These are phyloP conservation scores for Kodamaea restingae DNA, from an alignment of 805 yeast genomes.

Conservation along the genomic window DNA sequence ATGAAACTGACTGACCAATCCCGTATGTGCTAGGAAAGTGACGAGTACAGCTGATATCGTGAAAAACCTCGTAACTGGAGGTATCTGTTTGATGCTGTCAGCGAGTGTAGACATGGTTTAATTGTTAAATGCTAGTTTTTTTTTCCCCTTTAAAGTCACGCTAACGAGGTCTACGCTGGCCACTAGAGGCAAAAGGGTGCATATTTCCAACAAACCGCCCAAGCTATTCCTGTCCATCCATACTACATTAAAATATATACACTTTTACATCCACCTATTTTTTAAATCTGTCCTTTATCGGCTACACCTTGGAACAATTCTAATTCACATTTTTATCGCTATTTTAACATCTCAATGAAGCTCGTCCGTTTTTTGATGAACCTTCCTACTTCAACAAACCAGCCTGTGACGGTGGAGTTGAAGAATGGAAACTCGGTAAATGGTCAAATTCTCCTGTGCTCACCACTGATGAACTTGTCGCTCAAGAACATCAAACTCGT, in stretches of 20 bases:
- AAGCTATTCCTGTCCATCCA: too few species aligned
- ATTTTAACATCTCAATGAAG: slow-evolving; percentile 42
- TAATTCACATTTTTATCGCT: background rate
- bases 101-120: slow-evolving; percentile 11
- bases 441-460: slow-evolving; percentile 79
- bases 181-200: too few species aligned
- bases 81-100: slow-evolving; percentile 36
- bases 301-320: too few species aligned
- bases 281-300: too few species aligned
- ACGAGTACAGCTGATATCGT: slow-evolving; percentile 38
- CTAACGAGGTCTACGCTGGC: too few species aligned
- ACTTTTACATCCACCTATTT: too few species aligned
- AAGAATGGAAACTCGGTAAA: slow-evolving; percentile 85
- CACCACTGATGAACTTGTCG: slow-evolving; percentile 88
- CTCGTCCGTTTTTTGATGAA: slow-evolving; percentile 78
- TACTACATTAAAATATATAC: too few species aligned
- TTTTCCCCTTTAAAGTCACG: too few species aligned
- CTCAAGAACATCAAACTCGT: slow-evolving; percentile 78
- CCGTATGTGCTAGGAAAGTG: background rate
- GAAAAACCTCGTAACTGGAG: slow-evolving; percentile 59
- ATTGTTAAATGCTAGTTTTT: too few species aligned
- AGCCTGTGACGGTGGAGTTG: slow-evolving; percentile 84
- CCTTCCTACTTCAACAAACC: slow-evolving; percentile 57
- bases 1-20: background rate
- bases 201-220: too few species aligned